Base-by-base conservation (phyloP, 148 eudicot genomes). In the Amaranthus hypochondriacus region DNA sequence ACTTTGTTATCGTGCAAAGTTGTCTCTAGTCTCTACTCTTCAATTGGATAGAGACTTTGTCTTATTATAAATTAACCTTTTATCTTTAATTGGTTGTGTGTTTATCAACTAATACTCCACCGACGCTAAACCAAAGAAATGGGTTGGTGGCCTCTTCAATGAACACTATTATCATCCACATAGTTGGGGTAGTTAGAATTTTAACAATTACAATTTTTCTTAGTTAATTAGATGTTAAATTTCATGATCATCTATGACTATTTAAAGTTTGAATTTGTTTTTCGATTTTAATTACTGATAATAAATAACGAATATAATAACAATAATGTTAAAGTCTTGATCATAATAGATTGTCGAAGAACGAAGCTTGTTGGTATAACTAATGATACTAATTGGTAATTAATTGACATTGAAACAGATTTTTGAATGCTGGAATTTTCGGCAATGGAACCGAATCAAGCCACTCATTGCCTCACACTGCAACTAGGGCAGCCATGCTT, bases 401-500 rank as follows among this genome's bases (percentile, higher is more conserved):
- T 55, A 55, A 7, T 55, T 55, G 4, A 0, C 13, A 6, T 9
- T 54, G 57, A 3, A 14, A 72, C 90, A 92, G 97, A 75, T 88
- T 92, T 65, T 82, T 92, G 89, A 92, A 92, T 53, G 96, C 96
- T 51, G 97, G 97, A 73, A 81, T 90, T 18, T 92, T 92, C 65
- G 97, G 97, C 46, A 81, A 83, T 56, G 89, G 88, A 7, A 75
- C 83, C 4, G 96, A 88, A 55, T 47, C 87, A n/a, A 54, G 80
- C 81, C 90, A 90, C 80, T 88, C 90, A 9, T 78, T 92, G 44
- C 90, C 97, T 10, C 84, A 86, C 70, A 78, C 96, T 4, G 84
- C 97, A 70, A 83, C 97, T 57, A 83, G 95, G 65, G 97, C 97
- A 5, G 97, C 96, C 4, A 92, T 92, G 97, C 85, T 92, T 2